Percentiles rank a stretch among this genome's conserved stretches.
phyloP scores from a whole-genome alignment of 305 asterid genomes.

The Petunia hybrid region DNA sequence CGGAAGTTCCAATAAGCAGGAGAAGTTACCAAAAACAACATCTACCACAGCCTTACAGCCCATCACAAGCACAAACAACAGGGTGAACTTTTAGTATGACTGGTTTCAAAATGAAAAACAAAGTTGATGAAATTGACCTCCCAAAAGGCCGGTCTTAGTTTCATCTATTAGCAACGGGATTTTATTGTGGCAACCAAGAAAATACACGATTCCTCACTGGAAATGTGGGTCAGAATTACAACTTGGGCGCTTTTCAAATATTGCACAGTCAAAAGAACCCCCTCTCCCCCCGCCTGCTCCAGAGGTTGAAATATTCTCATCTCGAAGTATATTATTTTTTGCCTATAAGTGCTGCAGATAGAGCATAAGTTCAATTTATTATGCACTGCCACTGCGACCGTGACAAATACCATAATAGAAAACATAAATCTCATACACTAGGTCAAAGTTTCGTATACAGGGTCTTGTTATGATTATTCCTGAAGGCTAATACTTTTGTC shows the following conservation, averaged over 20 bases:
- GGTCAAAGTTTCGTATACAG: too few species aligned
- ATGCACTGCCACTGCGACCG: too few species aligned
- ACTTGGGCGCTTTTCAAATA: not conserved
- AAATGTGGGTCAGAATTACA: not conserved
- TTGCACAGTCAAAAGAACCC: not conserved
- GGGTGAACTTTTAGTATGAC: not conserved
- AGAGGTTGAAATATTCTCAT: too few species aligned
- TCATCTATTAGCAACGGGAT: not conserved
- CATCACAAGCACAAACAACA: not conserved
- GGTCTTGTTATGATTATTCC: too few species aligned
- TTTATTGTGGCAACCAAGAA: not conserved
- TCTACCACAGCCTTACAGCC: not conserved
- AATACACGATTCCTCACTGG: not conserved
- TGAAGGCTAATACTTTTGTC: too few species aligned
- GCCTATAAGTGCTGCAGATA: too few species aligned
- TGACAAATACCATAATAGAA: too few species aligned
- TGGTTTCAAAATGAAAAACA: not conserved
- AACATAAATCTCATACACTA: too few species aligned
- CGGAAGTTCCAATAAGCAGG: not conserved
- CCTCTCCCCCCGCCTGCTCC: too few species aligned
- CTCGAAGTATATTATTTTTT: too few species aligned
- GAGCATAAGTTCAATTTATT: too few species aligned
- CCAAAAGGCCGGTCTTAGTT: not conserved
- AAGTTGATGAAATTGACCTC: not conserved
- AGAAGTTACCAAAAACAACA: conserved; percentile 15